Percentiles rank a stretch among this genome's conserved stretches.
phyloP scores from a whole-genome alignment of 495 filamentous ascomycete species.

The Penicillium odoratum region DNA sequence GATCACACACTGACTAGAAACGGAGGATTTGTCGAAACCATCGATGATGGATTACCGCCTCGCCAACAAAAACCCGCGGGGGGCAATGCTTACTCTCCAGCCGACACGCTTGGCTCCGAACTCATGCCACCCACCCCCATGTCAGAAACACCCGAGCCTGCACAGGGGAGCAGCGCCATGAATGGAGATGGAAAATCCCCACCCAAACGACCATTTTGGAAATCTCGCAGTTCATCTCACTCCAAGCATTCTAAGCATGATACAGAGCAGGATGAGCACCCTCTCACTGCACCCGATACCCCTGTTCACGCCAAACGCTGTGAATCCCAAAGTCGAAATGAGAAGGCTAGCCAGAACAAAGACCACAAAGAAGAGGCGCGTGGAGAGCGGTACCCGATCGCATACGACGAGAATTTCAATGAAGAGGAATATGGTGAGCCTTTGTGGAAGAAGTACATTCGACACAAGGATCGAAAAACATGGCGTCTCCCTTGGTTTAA shows the following conservation, averaged over 20 bases:
- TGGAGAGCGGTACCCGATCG: constrained; percentile 65
- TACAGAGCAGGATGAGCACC: constrained; percentile 38
- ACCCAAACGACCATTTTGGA: constrained; percentile 50
- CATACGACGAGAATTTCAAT: constrained; percentile 67
- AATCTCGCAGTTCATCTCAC: constrained; percentile 31
- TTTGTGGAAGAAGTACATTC: constrained; percentile 79
- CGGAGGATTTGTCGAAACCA: constrained; percentile 47
- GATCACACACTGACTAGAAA: constrained; percentile 50
- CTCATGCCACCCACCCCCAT: background rate
- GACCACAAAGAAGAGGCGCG: constrained; percentile 43
- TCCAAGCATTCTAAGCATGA: constrained; percentile 24
- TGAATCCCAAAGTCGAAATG: constrained; percentile 16
- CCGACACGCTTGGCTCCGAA: constrained; percentile 1
- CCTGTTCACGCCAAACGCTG: constrained; percentile 18
- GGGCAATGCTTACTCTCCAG: background rate
- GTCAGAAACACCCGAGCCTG: constrained; percentile 7
- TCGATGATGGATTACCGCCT: constrained; percentile 9
- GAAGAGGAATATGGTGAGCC: constrained; percentile 65
- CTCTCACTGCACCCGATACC: constrained; percentile 37
- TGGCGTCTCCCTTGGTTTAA: constrained; percentile 78
- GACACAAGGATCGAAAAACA: constrained; percentile 78
- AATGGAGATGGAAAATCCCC: constrained; percentile 15
- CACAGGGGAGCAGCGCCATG: constrained; percentile 2
- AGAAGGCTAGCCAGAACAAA: constrained; percentile 23
- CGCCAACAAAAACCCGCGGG: constrained; percentile 6